A percentile compares a stretch with the other conserved stretches of the same genome.
Conservation (phyloP, 345 rosid genomes). For the Balakata baccata region DNA sequence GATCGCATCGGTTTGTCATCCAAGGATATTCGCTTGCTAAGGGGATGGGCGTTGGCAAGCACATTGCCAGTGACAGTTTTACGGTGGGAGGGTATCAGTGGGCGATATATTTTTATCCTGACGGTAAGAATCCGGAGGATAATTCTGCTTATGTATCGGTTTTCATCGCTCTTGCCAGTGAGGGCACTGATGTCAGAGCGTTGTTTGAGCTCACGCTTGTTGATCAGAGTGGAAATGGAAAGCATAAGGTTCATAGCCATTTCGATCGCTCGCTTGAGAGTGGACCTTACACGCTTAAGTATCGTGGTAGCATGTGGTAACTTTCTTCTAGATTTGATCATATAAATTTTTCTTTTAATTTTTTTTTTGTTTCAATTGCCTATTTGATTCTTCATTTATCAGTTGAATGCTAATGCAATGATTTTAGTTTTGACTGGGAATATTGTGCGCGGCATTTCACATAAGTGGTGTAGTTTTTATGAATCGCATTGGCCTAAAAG, state of each 20-base stretch:
- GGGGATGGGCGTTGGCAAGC: slow-evolving; percentile 66
- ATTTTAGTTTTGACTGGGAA: not conserved
- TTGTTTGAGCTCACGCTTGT: slow-evolving; percentile 60
- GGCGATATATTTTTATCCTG: slow-evolving; percentile 71
- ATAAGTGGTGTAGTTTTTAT: not conserved
- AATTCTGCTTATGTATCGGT: slow-evolving; percentile 55
- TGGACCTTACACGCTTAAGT: slow-evolving; percentile 68
- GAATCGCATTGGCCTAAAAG: not conserved
- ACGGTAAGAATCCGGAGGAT: slow-evolving; percentile 68
- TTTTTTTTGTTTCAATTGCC: not conserved
- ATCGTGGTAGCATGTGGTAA: slow-evolving; percentile 59
- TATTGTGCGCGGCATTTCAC: not conserved
- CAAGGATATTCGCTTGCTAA: slow-evolving; percentile 60
- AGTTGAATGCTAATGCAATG: not conserved
- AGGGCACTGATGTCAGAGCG: slow-evolving; percentile 65
- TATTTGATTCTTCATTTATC: not conserved
- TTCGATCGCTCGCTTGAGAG: slow-evolving; percentile 61
- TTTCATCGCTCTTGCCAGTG: slow-evolving; percentile 66
- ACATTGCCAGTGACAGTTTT: slow-evolving; percentile 64
- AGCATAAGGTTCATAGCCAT: slow-evolving; percentile 72
- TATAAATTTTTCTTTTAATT: not conserved
- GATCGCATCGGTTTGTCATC: slow-evolving; percentile 50
- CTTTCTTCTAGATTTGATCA: not conserved
- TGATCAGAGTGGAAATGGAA: slow-evolving; percentile 71
- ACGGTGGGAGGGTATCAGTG: slow-evolving; percentile 63